Base-by-base conservation (phyloP, 1,284 basidiomycete species). In the Apiotrichum akiyoshidainum region DNA sequence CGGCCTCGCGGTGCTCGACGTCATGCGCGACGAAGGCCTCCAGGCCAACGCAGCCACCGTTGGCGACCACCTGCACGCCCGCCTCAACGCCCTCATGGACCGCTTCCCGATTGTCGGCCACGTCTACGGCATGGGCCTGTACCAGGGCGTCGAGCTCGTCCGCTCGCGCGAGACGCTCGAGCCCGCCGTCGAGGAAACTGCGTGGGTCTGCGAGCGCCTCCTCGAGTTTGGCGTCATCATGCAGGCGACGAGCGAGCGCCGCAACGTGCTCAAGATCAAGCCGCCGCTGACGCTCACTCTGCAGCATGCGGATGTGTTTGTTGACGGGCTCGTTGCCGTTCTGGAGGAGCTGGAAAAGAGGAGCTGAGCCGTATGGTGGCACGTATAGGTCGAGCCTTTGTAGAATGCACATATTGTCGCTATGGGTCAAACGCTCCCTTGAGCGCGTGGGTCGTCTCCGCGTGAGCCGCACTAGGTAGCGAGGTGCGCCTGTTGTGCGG, bases 241-340 rank as follows among this genome's bases (percentile, higher is more conserved):
- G 26, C 59, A 60, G 59, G n/a, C 51, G 16, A 57, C 59, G 17
- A 51, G 47, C 17, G 59, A 60, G 52, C 46, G 59, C 22, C 46
- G 52, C 13, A 60, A 60, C 52, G 59, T 60, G 35, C 59, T 60
- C 59, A 60, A 60, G 55, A 46, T 60, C 59, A 60, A 60, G 55
- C 59, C 59, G 41, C 59, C 59, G 14, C 51, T 60, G n/a, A 57
- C 55, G 35, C 48, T 60, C 17, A 60, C 59, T 6, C 2, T 5
- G 16, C 37, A 34, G 9, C 46, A 60, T n/a, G 59, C 59, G 19
- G 52, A 39, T 16, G 47, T 54, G 47, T 60, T 60, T 45, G 51
- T 54, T 21, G 33, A 52, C 12, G 55, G 42, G 26, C 48, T 60
- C 16, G 59, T 44, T 6, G 31, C 19, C 1, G 59, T 60, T n/a